Evolutionary conservation across 1,284 basidiomycete genomes (phyloP), one percentile per base, ranked within the genome.

Genomic region (Marasmius sp.): DNA sequence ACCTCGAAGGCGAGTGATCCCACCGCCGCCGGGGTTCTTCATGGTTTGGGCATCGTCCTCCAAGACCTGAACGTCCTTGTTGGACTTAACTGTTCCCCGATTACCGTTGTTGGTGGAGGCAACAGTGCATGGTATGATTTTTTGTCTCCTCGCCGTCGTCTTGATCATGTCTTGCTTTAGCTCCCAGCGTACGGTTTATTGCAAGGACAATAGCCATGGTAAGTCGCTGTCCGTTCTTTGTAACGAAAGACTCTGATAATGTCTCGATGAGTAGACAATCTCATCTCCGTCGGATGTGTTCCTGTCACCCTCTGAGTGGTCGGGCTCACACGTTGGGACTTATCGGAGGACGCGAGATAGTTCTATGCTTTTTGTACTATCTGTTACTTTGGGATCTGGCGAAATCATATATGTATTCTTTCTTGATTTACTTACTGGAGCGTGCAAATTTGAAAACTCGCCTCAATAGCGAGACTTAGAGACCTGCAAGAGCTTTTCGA

Each of bases 21-120:
- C 12, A n/a, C 54, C 18, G 55, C 39, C 12, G 39, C 38, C n/a
- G 9, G n/a, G 7, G 16, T 60, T 6, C 47, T 62, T 16, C 58
- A 27, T 9, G 49, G 62, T 11, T 39, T 64, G n/a, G 63, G 61
- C 47, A 60, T 64, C 61, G 60, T 62, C 36, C 48, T 61, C 34
- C 53, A 60, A 27, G 48, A 60, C 50, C 10, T 60, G 9, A 58
- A 56, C n/a, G 58, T 54, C 14, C n/a, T 57, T 27, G 58, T 64
- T 43, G 59, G 59, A 18, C 36, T 56, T 34, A 39, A 51, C 18
- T 62, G 61, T 52, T 14, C 22, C 34, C 61, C 61, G 2, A 59
- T 59, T 14, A 50, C 57, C 22, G 57, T 62, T 11, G 58, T 62
- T n/a, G 61, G 61, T 20, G 57, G 37, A 16, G 51, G 47, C 22